Evolutionary conservation across 495 filamentous ascomycete species (phyloP), one percentile per base, ranked within the genome.

Genomic region (Parmelia sp.): DNA sequence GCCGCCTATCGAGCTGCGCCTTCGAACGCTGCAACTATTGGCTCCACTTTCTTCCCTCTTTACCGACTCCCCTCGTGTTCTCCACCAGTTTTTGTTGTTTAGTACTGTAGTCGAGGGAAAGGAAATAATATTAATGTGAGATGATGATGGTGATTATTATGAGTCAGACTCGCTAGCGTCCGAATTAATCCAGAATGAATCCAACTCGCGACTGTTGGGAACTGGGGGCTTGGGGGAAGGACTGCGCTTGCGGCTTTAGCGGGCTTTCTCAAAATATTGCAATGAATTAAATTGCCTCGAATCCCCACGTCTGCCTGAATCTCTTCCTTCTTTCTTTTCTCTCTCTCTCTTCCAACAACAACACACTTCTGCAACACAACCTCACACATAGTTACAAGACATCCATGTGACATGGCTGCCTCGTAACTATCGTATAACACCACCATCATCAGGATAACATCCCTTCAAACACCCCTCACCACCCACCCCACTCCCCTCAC

Each of bases 331-430:
- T 61, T 51, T 37, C 47, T 59, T 31, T 27, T 23, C 44, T 61
- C 56, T 70, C 47, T n/a, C 56, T 42, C 36, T 23, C 57, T 9
- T 42, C 23, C 42, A 47, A 45, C 37, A 9, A 8, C 12, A 3
- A 9, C 17, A 15, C 14, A 44, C 40, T 21, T 51, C 49, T 55
- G 60, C 63, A 53, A 40, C 31, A 63, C 37, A 66, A 61, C 56
- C 7, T 60, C 25, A 65, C 17, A 57, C 27, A 47, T 21, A 57
- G 8, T 64, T 53, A 57, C 61, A 64, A 64, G 68, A 67, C 68
- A 69, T 49, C 70, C 70, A 70, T 71, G 40, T 65, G 55, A 65
- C 37, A 71, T 71, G 70, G 70, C 39, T 71, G 70, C 37, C 68
- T 57, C 45, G 68, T 70, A 67, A 64, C n/a, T 60, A 37, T 7